Base-by-base conservation (phyloP, 805 yeast species). In the Saturnispora zaruensis region DNA sequence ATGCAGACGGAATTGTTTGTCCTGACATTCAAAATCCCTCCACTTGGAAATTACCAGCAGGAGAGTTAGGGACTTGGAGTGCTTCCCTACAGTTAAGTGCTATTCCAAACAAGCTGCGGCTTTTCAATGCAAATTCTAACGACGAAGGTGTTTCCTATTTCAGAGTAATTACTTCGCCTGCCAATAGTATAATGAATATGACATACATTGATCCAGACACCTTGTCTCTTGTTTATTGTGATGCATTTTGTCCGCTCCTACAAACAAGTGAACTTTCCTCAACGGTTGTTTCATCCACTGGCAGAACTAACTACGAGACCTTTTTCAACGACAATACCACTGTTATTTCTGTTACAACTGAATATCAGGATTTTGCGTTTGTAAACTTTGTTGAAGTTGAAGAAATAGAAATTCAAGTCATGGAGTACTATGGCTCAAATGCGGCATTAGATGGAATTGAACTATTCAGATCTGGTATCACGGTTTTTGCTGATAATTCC, bases 101-200 rank as follows among this genome's bases (percentile, higher is more conserved):
- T 26, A 63, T 68, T 4, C 95, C 97, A 1, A 76, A 91, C 0
- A 84, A 85, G 56, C 70, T 87, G 13, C 70, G 96, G 48, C 61
- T 93, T 4, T 85, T 78, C 63, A 81, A 87, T 54, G 79, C 91
- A 0, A 67, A 70, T 8, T 71, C 69, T 34, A 53, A 51, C 24
- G 28, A 41, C 16, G 66, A 70, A 26, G 79, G 82, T 13, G 75
- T 81, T 5, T 72, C 81, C 45, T 52, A 74, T 6, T 93, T 90
- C 63, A 75, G 96, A 59, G 69, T 93, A 6, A 69, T 84, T 37
- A 81, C 96, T 0, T 67, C 75, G 48, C 97, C 97, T 0, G 75
- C 89, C 11, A 76, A 82, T 56, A 87, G 97, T 55, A 91, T 91
- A 53, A 86, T 93, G 96, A 93, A 93, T 63, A 65, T 93, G 55